Base-by-base conservation (phyloP, 148 eudicot species). In the Spergularia marina region DNA sequence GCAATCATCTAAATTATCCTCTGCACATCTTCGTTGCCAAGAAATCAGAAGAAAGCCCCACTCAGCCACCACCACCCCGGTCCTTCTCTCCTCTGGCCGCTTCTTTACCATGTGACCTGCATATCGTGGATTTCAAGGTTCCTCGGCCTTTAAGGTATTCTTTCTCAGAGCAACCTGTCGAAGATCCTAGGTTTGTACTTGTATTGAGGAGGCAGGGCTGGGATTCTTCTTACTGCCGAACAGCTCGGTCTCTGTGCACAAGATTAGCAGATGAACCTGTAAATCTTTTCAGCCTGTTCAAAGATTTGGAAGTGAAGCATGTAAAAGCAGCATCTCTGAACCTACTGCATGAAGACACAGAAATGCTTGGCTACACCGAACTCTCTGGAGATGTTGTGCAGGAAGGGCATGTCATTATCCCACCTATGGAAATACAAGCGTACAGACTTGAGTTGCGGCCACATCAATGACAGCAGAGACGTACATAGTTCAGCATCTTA, bases 371-470 rank as follows among this genome's bases (percentile, higher is more conserved):
- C 17, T 96, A 96, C 40, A 72, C 85, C 59, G 90, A 89, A 80
- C 89, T 86, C 25, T 78, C 82, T 57, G 87, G 90, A 79, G 90
- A 88, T 67, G 87, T 87, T 52, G 83, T 87, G 74, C 91, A 82
- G 78, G 98, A 91, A 73, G 97, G 99, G 67, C 89, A 88, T 51
- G 81, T 96, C 63, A 82, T 89, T 54, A 91, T 96, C 59, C 83
- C 98, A 16, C 98, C 99, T 36, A 96, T 92, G 99, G 99, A 96
- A 81, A 84, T 96, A 76, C 98, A 90, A 83, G 94, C 97, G 39
- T 96, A 92, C 82, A 88, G 87, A 74, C 80, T 96, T 65, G 91
- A 92, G 67, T 54, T 95, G 58, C 89, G 78, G 70, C 91, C 90
- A 18, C 83, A 64, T 10, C 78, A 85, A 76, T 87, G 86, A 84